phyloP scores from a whole-genome alignment of 495 filamentous ascomycete species.

The Lepraria neglecta region DNA sequence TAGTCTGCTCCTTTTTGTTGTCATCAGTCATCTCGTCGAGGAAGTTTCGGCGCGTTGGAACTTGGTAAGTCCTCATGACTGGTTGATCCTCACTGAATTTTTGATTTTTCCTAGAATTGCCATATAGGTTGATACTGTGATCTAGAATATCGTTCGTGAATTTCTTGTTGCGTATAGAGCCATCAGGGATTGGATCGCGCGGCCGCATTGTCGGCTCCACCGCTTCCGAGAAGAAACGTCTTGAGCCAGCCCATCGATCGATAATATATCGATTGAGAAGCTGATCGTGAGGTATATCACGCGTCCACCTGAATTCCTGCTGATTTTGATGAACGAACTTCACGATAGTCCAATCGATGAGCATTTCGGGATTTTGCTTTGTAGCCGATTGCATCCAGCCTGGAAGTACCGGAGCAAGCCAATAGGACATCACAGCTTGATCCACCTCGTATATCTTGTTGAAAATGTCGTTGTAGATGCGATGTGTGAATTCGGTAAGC shows the following conservation, averaged over 20 bases:
- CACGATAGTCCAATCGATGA: constrained; percentile 66
- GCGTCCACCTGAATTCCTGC: constrained; percentile 49
- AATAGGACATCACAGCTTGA: constrained; percentile 67
- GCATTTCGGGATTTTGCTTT: constrained; percentile 26
- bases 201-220: constrained; percentile 39
- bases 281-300: constrained; percentile 47
- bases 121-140: constrained; percentile 55
- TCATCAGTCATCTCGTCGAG: constrained; percentile 56
- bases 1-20: constrained; percentile 40
- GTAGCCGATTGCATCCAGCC: constrained; percentile 19
- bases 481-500: constrained; percentile 64
- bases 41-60: constrained; percentile 73
- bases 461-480: constrained; percentile 79
- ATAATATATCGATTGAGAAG: constrained; percentile 62
- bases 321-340: constrained; percentile 45
- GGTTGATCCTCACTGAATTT: constrained; percentile 59
- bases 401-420: constrained; percentile 59
- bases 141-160: constrained; percentile 58
- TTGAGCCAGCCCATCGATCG: constrained; percentile 66
- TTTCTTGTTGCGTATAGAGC: constrained; percentile 40
- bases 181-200: constrained; percentile 49
- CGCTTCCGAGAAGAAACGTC: constrained; percentile 43
- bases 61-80: constrained; percentile 65
- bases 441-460: constrained; percentile 72
- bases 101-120: constrained; percentile 42